Percentiles rank a stretch among this genome's conserved stretches.
phyloP scores from a whole-genome alignment of 306 rosid species.

The Quercus gilva region DNA sequence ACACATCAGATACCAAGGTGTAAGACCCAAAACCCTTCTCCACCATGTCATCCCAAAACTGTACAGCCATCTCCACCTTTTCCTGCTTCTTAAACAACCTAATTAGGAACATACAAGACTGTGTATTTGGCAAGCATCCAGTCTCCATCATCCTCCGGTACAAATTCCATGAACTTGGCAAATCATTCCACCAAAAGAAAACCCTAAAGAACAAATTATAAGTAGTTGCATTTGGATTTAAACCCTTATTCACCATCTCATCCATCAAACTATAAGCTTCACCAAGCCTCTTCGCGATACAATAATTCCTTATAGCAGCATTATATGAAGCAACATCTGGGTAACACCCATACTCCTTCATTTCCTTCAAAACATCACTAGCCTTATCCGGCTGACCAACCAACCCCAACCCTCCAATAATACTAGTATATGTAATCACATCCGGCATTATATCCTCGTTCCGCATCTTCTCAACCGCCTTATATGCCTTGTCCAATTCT shows the following conservation, averaged over 20 bases:
- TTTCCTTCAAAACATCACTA: slow-evolving; percentile 71
- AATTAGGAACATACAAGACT: slow-evolving; percentile 85
- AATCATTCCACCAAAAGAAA: slow-evolving; percentile 74
- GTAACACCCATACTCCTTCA: slow-evolving; percentile 82
- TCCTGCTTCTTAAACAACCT: slow-evolving; percentile 71
- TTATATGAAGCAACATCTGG: slow-evolving; percentile 85
- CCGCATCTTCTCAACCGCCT: slow-evolving; percentile 68
- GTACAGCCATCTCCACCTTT: slow-evolving; percentile 79
- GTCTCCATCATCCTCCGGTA: slow-evolving; percentile 64
- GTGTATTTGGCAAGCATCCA: slow-evolving; percentile 77
- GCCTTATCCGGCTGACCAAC: slow-evolving; percentile 88
- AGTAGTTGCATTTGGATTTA: slow-evolving; percentile 77
- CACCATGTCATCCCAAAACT: slow-evolving; percentile 85
- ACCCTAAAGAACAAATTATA: slow-evolving; percentile 83
- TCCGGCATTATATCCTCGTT: slow-evolving; percentile 53
- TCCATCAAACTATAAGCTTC: slow-evolving; percentile 71
- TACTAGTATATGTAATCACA: slow-evolving; percentile 70
- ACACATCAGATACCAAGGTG: slow-evolving; percentile 76
- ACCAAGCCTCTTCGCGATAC: slow-evolving; percentile 85
- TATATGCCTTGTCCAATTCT: slow-evolving; percentile 69
- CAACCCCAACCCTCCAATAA: slow-evolving; percentile 89
- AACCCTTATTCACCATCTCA: slow-evolving; percentile 64
- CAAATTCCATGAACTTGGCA: slow-evolving; percentile 66
- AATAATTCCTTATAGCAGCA: slow-evolving; percentile 78
- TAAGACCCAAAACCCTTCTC: slow-evolving; percentile 84